A percentile compares a stretch with the other conserved stretches of the same genome.
These are phyloP conservation scores for Russula compacta DNA, from an alignment of 768 basidiomycete species.

Conservation along the genomic window DNA sequence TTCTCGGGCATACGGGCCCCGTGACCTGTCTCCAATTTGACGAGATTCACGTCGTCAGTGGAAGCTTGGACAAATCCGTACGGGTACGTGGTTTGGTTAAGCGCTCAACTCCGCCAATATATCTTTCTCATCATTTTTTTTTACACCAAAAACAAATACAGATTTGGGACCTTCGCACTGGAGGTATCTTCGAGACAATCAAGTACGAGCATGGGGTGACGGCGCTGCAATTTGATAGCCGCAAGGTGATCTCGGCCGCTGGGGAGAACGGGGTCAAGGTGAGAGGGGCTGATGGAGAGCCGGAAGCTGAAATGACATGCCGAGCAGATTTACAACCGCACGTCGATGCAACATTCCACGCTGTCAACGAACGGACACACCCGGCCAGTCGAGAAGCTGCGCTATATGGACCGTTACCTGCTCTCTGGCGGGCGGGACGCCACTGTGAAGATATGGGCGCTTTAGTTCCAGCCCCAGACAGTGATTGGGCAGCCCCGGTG, in stretches of 20 bases:
- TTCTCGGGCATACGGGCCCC: conserved; percentile 87
- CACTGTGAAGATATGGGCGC: conserved; percentile 85
- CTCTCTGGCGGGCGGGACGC: conserved; percentile 86
- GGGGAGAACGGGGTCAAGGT: conserved; percentile 95
- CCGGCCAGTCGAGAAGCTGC: conserved; percentile 74
- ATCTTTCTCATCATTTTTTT: background rate
- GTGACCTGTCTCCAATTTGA: conserved; percentile 95
- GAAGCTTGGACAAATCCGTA: conserved; percentile 88
- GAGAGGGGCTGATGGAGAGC: conserved; percentile 19
- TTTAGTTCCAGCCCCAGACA: conserved; percentile 49
- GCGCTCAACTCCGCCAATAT: too few relatives aligned
- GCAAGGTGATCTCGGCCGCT: conserved; percentile 86
- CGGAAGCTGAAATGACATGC: background rate
- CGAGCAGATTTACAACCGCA: conserved; percentile 84
- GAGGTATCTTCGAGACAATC: conserved; percentile 79
- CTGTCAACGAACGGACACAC: conserved; percentile 90
- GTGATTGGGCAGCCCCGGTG: background rate
- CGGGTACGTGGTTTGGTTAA: conserved; percentile 42
- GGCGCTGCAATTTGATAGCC: conserved; percentile 85
- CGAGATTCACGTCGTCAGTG: conserved; percentile 87
- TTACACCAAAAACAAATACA: conserved; percentile 25
- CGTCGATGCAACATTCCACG: conserved; percentile 79
- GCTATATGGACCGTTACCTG: conserved; percentile 95
- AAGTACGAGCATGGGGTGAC: conserved; percentile 88
- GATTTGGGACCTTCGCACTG: conserved; percentile 97